These are phyloP conservation scores for Leishmania braziliensis DNA, from an alignment of 208 protist species.

Conservation along the genomic window DNA sequence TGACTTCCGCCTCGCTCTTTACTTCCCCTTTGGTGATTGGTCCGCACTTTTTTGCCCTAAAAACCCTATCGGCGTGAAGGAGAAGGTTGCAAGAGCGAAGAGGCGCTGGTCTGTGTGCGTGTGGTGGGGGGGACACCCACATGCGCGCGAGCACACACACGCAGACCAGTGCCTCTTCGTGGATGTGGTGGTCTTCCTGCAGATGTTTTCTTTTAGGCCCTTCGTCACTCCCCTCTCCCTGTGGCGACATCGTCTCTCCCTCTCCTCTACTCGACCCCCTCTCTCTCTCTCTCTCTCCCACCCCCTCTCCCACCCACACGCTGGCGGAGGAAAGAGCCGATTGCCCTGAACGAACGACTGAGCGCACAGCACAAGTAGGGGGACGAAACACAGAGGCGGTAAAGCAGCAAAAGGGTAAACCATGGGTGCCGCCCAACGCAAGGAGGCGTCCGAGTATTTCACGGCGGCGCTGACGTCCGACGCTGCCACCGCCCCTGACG, in stretches of 20 bases:
- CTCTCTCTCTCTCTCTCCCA: background rate
- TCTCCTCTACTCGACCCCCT: background rate
- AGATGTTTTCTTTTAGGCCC: background rate
- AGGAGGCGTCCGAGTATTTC: constrained; percentile 66
- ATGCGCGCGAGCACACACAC: background rate
- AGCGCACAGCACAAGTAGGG: background rate
- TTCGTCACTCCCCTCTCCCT: background rate
- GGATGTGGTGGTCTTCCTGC: background rate
- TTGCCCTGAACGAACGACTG: background rate
- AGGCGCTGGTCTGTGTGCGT: no score
- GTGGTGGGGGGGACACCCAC: no score
- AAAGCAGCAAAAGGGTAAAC: constrained; percentile 4
- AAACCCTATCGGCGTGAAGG: background rate
- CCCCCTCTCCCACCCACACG: background rate
- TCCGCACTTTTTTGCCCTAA: background rate
- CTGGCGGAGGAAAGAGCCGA: background rate
- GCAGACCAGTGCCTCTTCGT: background rate
- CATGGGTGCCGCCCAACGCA: constrained; percentile 48
- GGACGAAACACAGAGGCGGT: background rate
- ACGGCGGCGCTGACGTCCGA: constrained; percentile 25
- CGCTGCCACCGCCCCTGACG: constrained; percentile 21
- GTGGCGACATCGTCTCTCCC: background rate
- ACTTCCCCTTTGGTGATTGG: constrained; percentile 3
- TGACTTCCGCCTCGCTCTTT: background rate
- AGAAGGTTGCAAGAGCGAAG: background rate